Percentiles rank a stretch among this genome's conserved stretches.
Evolutionary conservation across 179 eudicot genomes (phyloP).

Genomic region (Beta macrorhiza): DNA sequence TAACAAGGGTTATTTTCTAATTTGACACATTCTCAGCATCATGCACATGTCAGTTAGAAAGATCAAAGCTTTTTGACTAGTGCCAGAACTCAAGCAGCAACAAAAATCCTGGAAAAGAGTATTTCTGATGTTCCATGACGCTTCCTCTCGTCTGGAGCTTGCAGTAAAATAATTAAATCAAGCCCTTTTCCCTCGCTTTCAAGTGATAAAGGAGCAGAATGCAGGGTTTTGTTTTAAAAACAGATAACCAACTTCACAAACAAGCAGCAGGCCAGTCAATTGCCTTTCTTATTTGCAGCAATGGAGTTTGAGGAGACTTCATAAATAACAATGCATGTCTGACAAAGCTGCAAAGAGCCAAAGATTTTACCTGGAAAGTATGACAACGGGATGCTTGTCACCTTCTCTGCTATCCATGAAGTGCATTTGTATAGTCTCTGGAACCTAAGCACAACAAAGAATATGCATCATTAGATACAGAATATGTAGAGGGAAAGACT

Average conservation of each 20-base stretch:
- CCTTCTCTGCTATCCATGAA: slow-evolving; percentile 51
- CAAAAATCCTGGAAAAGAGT: not conserved
- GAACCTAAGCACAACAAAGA: slow-evolving; percentile 54
- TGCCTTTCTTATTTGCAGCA: too few species aligned
- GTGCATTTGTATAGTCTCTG: slow-evolving; percentile 63
- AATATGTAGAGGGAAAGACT: not conserved
- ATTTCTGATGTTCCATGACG: not conserved
- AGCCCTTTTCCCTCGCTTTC: too few species aligned
- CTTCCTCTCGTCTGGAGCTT: not conserved
- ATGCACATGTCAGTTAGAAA: not conserved
- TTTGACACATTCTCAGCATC: not conserved
- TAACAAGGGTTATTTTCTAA: not conserved
- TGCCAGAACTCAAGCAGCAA: not conserved
- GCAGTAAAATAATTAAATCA: not conserved
- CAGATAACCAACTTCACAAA: too few species aligned
- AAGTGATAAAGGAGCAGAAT: too few species aligned
- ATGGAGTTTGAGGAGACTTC: too few species aligned
- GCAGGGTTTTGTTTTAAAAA: too few species aligned
- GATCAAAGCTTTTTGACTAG: not conserved
- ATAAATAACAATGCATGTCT: not conserved
- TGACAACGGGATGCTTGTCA: slow-evolving; percentile 76
- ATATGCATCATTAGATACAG: slow-evolving; percentile 11
- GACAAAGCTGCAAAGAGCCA: not conserved
- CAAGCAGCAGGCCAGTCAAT: too few species aligned
- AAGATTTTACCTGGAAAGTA: slow-evolving; percentile 66